Base-by-base conservation (phyloP, 1,284 basidiomycete genomes). In the Mycosarcoma mackinlayi region DNA sequence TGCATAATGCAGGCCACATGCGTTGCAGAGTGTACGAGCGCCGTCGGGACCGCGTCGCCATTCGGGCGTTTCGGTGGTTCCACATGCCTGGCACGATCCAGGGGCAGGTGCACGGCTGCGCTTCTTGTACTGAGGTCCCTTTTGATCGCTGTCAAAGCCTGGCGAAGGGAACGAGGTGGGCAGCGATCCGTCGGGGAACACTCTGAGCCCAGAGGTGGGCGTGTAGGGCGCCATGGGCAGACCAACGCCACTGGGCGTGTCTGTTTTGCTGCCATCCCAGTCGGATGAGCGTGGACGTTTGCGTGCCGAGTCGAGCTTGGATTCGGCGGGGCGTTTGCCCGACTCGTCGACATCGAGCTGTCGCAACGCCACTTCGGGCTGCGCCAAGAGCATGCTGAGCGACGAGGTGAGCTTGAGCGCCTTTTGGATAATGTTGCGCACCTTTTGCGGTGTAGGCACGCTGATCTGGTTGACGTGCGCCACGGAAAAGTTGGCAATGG, bases 1-100 rank as follows among this genome's bases (percentile, higher is more conserved):
- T 42, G 77, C 69, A 28, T 62, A 75, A 50, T 73, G 73, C 52
- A 76, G 47, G 10, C 77, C 77, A 51, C 80, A 82, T 5, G 80
- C 80, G 56, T 82, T 82, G 73, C 80, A 82, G 21, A 82, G 71
- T 24, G 80, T 82, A 4, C 80, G 64, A 1, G 78, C 75, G 19
- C 80, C 80, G 42, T 78, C 77, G 13, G 80, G 80, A 21, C 80
- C 80, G 7, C 79, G 62, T 10, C 80, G 61, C 80, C 80, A 82
- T 52, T 82, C 80, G 0, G 80, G 80, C 24, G 80, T 81, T 31
- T 80, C 78, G 42, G 46, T 53, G 23, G 69, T 71, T 2, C 74
- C 76, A 48, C 80, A 81, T 24, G 75, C 70, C 33, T 73, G 70
- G 57, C 80, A 81, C 18, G 65, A 62, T 4, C 72, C 76, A 13